Conservation (phyloP, 164 flowering plant genomes). For the Magnolia officinalis region DNA sequence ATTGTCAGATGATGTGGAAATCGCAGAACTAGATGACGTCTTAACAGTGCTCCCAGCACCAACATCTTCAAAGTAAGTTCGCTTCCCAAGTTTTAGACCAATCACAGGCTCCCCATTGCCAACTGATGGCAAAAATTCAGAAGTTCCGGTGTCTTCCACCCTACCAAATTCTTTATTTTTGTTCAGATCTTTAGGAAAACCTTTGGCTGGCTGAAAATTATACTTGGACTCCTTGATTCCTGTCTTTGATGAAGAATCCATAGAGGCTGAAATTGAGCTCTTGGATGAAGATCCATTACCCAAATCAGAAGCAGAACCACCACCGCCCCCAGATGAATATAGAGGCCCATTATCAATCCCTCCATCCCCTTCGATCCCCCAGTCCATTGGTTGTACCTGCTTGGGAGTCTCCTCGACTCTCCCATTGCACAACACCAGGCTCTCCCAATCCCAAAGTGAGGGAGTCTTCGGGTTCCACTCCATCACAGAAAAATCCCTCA, state of each 20-base stretch:
- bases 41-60: slow-evolving; percentile 33
- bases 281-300: slow-evolving; percentile 46
- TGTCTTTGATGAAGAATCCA: slow-evolving; percentile 51
- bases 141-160: slow-evolving; percentile 30
- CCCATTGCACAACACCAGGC: slow-evolving; percentile 28
- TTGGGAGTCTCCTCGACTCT: slow-evolving; percentile 28
- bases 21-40: slow-evolving; percentile 27
- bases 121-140: slow-evolving; percentile 42
- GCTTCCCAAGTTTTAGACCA: slow-evolving; percentile 74
- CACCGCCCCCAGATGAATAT: slow-evolving; percentile 43
- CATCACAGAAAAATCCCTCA: slow-evolving; percentile 30
- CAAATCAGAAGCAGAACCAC: slow-evolving; percentile 47
- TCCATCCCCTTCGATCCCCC: slow-evolving; percentile 43
- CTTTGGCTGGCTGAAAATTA: slow-evolving; percentile 27
- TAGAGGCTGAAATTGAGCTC: slow-evolving; percentile 31
- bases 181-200: slow-evolving; percentile 23
- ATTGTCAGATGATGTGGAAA: slow-evolving; percentile 27
- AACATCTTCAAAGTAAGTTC: slow-evolving; percentile 67
- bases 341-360: slow-evolving; percentile 41
- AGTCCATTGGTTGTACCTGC: slow-evolving; percentile 31
- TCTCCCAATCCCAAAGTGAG: slow-evolving; percentile 53
- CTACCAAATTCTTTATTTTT: slow-evolving; percentile 26
- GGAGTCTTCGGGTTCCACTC: slow-evolving; percentile 47
- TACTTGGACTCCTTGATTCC: slow-evolving; percentile 30
- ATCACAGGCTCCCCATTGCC: slow-evolving; percentile 62